Evolutionary conservation across 2,329 filamentous ascomycete species (phyloP), one percentile per base, ranked within the genome.

Genomic region (Rutstroemia sp.): DNA sequence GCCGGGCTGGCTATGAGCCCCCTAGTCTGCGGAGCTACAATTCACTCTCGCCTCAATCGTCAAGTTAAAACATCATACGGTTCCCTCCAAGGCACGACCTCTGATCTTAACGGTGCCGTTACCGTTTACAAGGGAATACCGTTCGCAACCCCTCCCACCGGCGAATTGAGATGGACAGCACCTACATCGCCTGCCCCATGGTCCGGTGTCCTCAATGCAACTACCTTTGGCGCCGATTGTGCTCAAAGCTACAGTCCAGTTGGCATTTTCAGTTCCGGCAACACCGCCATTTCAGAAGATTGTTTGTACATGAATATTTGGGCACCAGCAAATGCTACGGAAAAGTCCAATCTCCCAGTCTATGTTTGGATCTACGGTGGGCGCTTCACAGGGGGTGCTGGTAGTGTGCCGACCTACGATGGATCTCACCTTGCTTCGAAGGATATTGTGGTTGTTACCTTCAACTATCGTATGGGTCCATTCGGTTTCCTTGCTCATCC

Each of bases 291-390:
- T 5, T 34, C 21, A 8, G 50, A 52, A 45, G 50, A 52, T 45
- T 52, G 50, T 38, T 21, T 53, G 6, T 46, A 19, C n/a, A 14
- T 45, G 25, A 45, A 53, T 14, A n/a, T 45, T 21, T 52, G 38
- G 30, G 23, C 47, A 4, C 52, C 34, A 10, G 39, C 34, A n/a
- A 50, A 59, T 38, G 50, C 52, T 7, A 51, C 38, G 4, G 14
- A 12, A 8, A 8, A 63, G 12, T 58, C 56, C 19, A 63, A 66
- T 14, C 73, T 71, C 45, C 64, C 74, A 14, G 74, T 76, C 37
- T 62, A 73, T 30, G 66, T 76, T 25, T 77, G 72, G 69, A 71
- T 76, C 12, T 69, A 71, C 38, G 74, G 74, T 5, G 74, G 75
- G 16, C 69, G 70, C 1, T 75, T 74, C 53, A 61, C 64, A 1